phyloP scores from a whole-genome alignment of 2,329 filamentous ascomycete genomes.

The Aureobasidium leucospermi region DNA sequence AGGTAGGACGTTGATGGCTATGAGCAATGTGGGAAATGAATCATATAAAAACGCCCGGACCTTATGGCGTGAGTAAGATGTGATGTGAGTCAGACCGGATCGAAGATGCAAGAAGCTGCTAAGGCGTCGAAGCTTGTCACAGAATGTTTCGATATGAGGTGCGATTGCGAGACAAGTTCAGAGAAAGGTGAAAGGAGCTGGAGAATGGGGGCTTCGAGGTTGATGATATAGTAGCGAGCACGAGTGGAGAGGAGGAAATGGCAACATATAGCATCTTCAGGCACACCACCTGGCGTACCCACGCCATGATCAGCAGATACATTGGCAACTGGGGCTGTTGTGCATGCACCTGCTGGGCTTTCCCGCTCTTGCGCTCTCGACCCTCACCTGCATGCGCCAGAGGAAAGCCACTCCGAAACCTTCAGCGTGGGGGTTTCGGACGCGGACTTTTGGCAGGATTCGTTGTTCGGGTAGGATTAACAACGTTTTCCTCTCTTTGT shows the following conservation, averaged over 20 bases:
- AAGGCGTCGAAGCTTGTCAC: conserved; percentile 6
- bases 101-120: conserved; percentile 7
- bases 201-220: not conserved
- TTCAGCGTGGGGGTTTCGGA: conserved; percentile 12
- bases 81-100: conserved; percentile 9
- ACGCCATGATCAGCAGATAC: conserved; percentile 14
- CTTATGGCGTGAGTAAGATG: conserved; percentile 14
- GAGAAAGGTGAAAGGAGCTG: not conserved
- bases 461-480: conserved; percentile 9
- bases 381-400: conserved; percentile 12
- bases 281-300: conserved; percentile 4
- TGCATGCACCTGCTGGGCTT: conserved; percentile 10
- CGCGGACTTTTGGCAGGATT: not conserved
- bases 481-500: conserved; percentile 5
- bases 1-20: conserved; percentile 14
- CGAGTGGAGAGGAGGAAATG: not conserved
- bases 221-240: not conserved
- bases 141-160: conserved; percentile 10
- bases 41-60: conserved; percentile 15
- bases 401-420: conserved; percentile 7
- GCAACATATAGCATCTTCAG: conserved; percentile 14
- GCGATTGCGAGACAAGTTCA: conserved; percentile 10
- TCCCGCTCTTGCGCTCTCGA: conserved; percentile 13
- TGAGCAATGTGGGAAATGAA: conserved; percentile 14
- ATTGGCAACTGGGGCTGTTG: conserved; percentile 13